These are phyloP conservation scores for Aspergillus incahuasiensis DNA, from an alignment of 495 filamentous ascomycete genomes.

Conservation along the genomic window DNA sequence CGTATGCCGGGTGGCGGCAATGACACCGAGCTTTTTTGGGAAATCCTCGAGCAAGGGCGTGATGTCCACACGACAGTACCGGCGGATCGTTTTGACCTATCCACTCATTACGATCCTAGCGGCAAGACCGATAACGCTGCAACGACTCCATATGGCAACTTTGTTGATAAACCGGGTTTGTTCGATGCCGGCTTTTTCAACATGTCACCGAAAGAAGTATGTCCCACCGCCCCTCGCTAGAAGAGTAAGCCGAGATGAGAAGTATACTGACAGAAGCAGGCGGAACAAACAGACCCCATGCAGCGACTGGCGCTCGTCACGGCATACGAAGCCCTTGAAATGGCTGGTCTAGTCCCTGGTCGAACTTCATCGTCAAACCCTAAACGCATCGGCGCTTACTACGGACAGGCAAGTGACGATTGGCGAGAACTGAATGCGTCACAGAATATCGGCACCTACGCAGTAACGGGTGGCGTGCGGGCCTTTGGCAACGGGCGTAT, in stretches of 20 bases:
- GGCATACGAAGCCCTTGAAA: constrained; percentile 39
- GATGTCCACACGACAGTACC: constrained; percentile 38
- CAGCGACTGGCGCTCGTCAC: constrained; percentile 30
- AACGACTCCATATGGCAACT: constrained; percentile 34
- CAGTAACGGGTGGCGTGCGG: constrained; percentile 24
- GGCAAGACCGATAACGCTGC: constrained; percentile 34
- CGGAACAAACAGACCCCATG: constrained; percentile 24
- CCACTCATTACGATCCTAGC: constrained; percentile 38
- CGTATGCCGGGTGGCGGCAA: constrained; percentile 42
- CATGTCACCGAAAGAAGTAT: constrained; percentile 22
- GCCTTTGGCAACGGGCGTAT: constrained; percentile 41
- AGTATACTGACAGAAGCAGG: background rate
- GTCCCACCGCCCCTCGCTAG: background rate
- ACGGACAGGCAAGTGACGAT: constrained; percentile 32
- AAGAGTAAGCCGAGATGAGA: background rate
- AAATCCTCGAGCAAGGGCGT: constrained; percentile 32
- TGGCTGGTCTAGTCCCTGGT: constrained; percentile 25
- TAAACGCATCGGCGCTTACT: constrained; percentile 31
- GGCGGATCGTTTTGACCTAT: constrained; percentile 38
- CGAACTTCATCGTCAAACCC: constrained; percentile 20
- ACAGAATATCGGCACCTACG: constrained; percentile 27
- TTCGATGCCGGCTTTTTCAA: constrained; percentile 37
- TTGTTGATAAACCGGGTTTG: constrained; percentile 28
- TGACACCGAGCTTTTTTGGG: constrained; percentile 28
- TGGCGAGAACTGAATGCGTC: constrained; percentile 26